A percentile compares a stretch with the other conserved stretches of the same genome.
Conservation (phyloP, 192 early-diverging fungal species). For the Coemansia sp. region DNA sequence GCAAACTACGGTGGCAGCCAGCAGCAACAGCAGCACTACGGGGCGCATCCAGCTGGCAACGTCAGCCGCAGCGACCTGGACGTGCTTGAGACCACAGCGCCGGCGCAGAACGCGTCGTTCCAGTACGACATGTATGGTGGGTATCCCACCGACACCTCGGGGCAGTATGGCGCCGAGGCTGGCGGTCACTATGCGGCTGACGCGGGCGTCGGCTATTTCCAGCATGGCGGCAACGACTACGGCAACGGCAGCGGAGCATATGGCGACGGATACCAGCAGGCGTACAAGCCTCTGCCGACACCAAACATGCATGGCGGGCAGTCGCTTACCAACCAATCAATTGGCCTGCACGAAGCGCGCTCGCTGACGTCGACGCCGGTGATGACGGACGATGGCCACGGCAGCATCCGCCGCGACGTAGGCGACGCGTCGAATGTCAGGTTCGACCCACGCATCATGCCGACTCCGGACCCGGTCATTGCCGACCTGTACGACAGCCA, state of each 20-base stretch:
- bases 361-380: constrained; percentile 37
- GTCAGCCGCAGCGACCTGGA: constrained; percentile 51
- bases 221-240: constrained; percentile 24
- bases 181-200: constrained; percentile 14
- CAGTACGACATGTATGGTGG: constrained; percentile 29
- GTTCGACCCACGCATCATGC: constrained; percentile 53
- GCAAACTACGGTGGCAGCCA: constrained; percentile 11
- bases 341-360: constrained; percentile 41
- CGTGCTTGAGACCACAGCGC: constrained; percentile 44
- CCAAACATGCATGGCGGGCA: constrained; percentile 22
- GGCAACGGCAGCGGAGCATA: constrained; percentile 19
- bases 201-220: constrained; percentile 47
- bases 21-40: constrained; percentile 28
- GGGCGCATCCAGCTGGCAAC: constrained; percentile 13
- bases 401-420: constrained; percentile 11
- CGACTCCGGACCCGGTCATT: constrained; percentile 33
- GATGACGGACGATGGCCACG: constrained; percentile 28
- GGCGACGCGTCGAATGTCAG: constrained; percentile 7
- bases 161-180: constrained; percentile 7
- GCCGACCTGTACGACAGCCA: constrained; percentile 45
- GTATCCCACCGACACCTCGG: background rate
- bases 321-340: constrained; percentile 4
- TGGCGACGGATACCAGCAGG: constrained; percentile 18
- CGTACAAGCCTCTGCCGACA: constrained; percentile 46
- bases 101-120: constrained; percentile 13